Conservation (phyloP, 2,329 filamentous ascomycete genomes). For the Calonectria pauciramosa region DNA sequence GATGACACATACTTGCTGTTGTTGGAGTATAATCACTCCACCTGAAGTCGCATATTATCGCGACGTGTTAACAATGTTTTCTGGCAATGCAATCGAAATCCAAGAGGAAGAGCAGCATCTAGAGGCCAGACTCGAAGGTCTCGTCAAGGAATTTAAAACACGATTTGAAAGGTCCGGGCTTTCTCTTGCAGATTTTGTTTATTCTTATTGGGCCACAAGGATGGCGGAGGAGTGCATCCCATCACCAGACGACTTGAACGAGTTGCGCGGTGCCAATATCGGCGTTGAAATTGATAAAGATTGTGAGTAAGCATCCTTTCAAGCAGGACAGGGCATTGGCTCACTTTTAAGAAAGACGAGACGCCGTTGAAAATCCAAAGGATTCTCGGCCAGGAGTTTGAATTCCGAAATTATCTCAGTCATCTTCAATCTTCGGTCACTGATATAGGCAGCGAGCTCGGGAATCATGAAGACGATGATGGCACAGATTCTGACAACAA, state of each 20-base stretch:
- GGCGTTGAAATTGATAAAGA: background rate
- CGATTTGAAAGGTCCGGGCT: background rate
- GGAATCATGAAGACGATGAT: background rate
- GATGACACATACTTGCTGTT: slow-evolving; percentile 20
- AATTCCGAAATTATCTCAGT: background rate
- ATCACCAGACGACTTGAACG: background rate
- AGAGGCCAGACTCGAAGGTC: background rate
- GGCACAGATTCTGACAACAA: background rate
- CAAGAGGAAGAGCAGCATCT: background rate
- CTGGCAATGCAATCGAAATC: background rate
- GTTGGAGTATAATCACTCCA: background rate
- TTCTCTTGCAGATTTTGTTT: background rate
- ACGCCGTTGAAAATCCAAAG: accelerated
- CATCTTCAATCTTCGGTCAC: background rate
- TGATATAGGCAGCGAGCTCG: background rate
- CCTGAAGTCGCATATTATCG: accelerated
- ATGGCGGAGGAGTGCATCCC: slow-evolving; percentile 16
- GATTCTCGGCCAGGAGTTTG: background rate
- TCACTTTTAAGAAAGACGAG: background rate
- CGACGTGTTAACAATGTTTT: background rate
- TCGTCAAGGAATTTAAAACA: background rate
- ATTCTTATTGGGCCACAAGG: background rate
- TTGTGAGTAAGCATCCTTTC: background rate
- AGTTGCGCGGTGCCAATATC: background rate
- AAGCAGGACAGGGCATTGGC: background rate